Percentiles rank a stretch among this genome's conserved stretches.
Evolutionary conservation across 805 yeast genomes (phyloP).

Genomic region (Yamadazyma nakazawae): DNA sequence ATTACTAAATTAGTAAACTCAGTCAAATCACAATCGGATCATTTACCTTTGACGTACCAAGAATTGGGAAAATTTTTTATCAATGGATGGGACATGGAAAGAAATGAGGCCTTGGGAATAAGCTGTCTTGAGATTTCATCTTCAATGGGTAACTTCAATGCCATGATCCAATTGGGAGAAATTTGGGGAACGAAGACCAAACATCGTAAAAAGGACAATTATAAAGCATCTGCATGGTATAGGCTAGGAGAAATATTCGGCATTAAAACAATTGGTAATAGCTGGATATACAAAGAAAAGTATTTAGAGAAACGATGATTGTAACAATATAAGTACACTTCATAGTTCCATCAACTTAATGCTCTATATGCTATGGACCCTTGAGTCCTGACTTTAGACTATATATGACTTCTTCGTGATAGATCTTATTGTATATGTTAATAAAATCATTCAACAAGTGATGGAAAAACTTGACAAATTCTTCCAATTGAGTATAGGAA

Average conservation of each 20-base stretch:
- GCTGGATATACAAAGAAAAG: slow-evolving; percentile 74
- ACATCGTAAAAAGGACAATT: slow-evolving; percentile 53
- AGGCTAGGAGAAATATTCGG: slow-evolving; percentile 64
- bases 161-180: slow-evolving; percentile 67
- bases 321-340: not conserved
- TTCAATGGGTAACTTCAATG: slow-evolving; percentile 61
- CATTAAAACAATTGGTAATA: slow-evolving; percentile 58
- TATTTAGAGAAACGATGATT: slow-evolving; percentile 26
- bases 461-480: slow-evolving; percentile 29
- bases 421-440: slow-evolving; percentile 17
- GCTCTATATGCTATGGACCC: slow-evolving; percentile 8
- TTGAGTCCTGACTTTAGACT: slow-evolving; percentile 16
- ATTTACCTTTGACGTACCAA: slow-evolving; percentile 49
- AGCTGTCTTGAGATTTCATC: slow-evolving; percentile 62
- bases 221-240: slow-evolving; percentile 67
- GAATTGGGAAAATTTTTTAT: slow-evolving; percentile 59
- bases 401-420: slow-evolving; percentile 14
- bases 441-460: slow-evolving; percentile 30
- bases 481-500: slow-evolving; percentile 22
- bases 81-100: slow-evolving; percentile 53
- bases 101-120: slow-evolving; percentile 57
- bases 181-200: slow-evolving; percentile 61
- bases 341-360: not conserved
- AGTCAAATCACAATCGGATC: slow-evolving; percentile 39
- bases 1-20: slow-evolving; percentile 27